phyloP scores from a whole-genome alignment of 1,284 basidiomycete genomes.

The Kwoniella shivajii region DNA sequence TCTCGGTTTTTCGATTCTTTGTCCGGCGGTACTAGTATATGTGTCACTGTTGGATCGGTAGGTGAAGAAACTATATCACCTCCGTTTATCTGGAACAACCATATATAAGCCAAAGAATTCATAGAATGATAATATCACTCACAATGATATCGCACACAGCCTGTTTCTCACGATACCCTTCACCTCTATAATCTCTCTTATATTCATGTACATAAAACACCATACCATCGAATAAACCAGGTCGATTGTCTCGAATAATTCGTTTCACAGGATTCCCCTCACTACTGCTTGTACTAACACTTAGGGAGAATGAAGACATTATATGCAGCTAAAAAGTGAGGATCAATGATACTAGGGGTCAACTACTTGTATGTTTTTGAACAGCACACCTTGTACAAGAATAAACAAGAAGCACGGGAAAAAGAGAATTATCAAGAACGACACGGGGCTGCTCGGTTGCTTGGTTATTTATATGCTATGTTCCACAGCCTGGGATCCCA shows the following conservation, averaged over 20 bases:
- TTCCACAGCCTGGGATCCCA: too few species aligned
- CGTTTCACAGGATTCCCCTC: too few species aligned
- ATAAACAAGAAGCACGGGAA: too few species aligned
- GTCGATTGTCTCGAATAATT: background rate
- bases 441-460: too few species aligned
- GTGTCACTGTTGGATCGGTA: background rate
- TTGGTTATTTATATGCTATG: too few species aligned
- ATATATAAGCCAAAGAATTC: background rate
- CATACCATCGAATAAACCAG: background rate
- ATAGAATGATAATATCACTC: background rate
- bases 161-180: background rate
- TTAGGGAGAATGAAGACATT: too few species aligned
- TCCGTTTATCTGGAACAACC: background rate
- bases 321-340: too few species aligned
- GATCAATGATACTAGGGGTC: too few species aligned
- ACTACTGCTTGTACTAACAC: too few species aligned
- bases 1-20: background rate
- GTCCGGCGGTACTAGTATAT: conserved; percentile 1
- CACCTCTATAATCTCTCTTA: background rate
- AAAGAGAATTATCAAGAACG: too few species aligned
- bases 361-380: too few species aligned
- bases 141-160: background rate
- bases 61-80: background rate
- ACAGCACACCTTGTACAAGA: too few species aligned
- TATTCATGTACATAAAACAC: background rate